Evolutionary conservation across 805 yeast species (phyloP).

Genomic region (Suhomyces vadensis): DNA sequence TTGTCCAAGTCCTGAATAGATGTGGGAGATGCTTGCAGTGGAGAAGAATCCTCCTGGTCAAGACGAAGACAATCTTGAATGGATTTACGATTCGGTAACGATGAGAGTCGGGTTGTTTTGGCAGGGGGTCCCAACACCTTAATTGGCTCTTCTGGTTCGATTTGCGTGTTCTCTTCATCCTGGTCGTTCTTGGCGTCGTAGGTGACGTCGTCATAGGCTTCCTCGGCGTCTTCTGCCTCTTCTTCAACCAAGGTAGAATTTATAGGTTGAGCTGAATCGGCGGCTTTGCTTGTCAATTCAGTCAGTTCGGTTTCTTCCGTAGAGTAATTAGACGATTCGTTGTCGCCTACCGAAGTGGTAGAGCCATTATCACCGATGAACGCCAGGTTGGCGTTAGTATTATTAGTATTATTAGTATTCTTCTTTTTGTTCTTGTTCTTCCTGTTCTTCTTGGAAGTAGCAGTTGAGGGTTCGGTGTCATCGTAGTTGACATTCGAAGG

Average conservation of each 20-base stretch:
- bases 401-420: background rate
- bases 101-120: constrained; percentile 19
- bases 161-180: background rate
- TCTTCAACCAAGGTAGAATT: background rate
- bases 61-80: constrained; percentile 24
- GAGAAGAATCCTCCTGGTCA: constrained; percentile 19
- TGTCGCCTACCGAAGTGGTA: constrained; percentile 2
- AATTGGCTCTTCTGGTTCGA: background rate
- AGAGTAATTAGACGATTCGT: constrained; percentile 4
- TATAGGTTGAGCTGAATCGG: too few species aligned
- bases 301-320: constrained; percentile 1
- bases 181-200: constrained; percentile 2
- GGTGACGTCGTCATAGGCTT: constrained; percentile 1
- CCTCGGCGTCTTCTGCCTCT: constrained; percentile 1
- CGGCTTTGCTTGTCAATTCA: too few species aligned
- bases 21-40: constrained; percentile 11
- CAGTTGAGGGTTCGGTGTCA: constrained; percentile 2
- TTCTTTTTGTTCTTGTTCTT: constrained; percentile 7
- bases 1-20: constrained; percentile 14
- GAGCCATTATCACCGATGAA: background rate
- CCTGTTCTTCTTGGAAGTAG: constrained; percentile 6
- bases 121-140: background rate
- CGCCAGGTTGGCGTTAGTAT: background rate
- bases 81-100: constrained; percentile 36
- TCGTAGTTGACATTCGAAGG: background rate